These are phyloP conservation scores for Colletotrichum sp. DNA, from an alignment of 2,329 filamentous ascomycete species.

Conservation along the genomic window DNA sequence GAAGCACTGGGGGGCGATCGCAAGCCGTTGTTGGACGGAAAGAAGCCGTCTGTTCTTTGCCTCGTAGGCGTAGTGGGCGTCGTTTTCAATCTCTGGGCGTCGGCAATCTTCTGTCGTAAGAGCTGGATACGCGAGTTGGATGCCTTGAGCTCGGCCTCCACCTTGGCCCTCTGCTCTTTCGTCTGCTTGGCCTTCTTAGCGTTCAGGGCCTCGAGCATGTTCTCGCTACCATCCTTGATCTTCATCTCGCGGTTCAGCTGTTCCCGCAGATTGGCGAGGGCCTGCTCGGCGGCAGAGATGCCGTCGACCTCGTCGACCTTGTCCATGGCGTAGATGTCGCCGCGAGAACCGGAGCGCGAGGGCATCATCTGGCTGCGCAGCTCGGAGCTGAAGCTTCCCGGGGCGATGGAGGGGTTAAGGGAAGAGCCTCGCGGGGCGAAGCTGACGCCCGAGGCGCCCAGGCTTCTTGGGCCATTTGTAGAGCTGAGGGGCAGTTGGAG, in stretches of 20 bases:
- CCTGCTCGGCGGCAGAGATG: conserved; percentile 67
- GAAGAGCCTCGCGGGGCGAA: conserved; percentile 72
- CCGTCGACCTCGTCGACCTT: conserved; percentile 68
- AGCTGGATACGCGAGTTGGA: conserved; percentile 78
- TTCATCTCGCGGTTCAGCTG: conserved; percentile 94
- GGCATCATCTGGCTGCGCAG: conserved; percentile 74
- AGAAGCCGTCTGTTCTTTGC: conserved; percentile 52
- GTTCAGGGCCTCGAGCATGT: conserved; percentile 93
- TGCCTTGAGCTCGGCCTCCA: conserved; percentile 88
- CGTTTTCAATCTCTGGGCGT: conserved; percentile 57
- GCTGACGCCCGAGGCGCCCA: conserved; percentile 60
- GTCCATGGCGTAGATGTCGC: conserved; percentile 56
- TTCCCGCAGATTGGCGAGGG: conserved; percentile 78
- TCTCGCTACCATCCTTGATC: conserved; percentile 97
- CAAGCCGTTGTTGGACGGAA: conserved; percentile 44
- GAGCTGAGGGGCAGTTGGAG: conserved; percentile 50
- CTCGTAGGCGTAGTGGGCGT: conserved; percentile 57
- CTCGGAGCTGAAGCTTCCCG: conserved; percentile 90
- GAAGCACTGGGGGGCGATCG: conserved; percentile 64
- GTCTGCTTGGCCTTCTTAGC: conserved; percentile 95
- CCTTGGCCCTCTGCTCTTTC: conserved; percentile 79
- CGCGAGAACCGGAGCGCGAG: conserved; percentile 67
- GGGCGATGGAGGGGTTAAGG: conserved; percentile 71
- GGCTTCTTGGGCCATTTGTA: conserved; percentile 40
- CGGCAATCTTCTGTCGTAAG: conserved; percentile 64